Base-by-base conservation (phyloP, 768 basidiomycete species). In the Lyophyllum shimeji region DNA sequence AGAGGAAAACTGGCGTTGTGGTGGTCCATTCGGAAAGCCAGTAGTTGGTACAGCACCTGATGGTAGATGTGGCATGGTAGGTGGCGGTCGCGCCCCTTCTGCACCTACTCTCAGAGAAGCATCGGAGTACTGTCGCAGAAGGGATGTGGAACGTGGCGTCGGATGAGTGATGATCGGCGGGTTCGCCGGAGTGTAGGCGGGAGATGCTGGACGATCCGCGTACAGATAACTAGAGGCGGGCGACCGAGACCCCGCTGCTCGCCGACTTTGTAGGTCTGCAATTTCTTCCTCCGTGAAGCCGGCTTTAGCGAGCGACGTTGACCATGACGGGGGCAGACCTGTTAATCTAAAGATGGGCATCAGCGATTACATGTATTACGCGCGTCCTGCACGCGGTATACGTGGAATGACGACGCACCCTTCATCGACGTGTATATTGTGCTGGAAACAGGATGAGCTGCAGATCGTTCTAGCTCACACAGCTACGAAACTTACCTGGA, bases 341-440 rank as follows among this genome's bases (percentile, higher is more conserved):
- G 74, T 69, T 55, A 82, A 84, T 24, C 85, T 87, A 48, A 18
- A 50, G 39, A 34, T 46, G 40, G 60, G 24, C 40, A 44, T 49
- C 25, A 27, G 40, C 46, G 46, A n/a, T 57, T 24, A 15, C 44
- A 17, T 4, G 24, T 33, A 25, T 51, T 23, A 13, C 47, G n/a
- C 47, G n/a, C n/a, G n/a, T 55, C 18, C 31, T 11, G 46, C 2
- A 12, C 43, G 31, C 42, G 46, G 33, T 43, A 29, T n/a, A n/a
- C n/a, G n/a, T n/a, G n/a, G n/a, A 8, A 4, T n/a, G 3, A n/a
- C 47, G 3, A 76, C 80, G 53, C 60, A 87, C 84, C 76, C 84
- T 71, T 90, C 89, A 67, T 90, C 86, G 25, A 90, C 89, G 64
- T 91, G 89, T 31, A 90, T 82, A 63, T 90, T 80, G 65, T 91